phyloP scores from a whole-genome alignment of 306 rosid genomes.

The Styphnolobium japonicum region DNA sequence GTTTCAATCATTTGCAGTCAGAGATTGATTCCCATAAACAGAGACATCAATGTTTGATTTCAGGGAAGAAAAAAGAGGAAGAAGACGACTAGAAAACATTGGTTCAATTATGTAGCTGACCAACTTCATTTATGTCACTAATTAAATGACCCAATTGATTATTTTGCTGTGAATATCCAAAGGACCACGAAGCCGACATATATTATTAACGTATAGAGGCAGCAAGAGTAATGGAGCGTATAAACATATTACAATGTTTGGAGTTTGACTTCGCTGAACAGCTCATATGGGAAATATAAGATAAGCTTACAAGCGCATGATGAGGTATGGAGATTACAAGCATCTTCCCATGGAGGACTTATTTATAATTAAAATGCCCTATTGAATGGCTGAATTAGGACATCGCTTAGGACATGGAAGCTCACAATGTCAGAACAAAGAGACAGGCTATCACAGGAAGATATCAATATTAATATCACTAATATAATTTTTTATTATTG shows the following conservation, averaged over 20 bases:
- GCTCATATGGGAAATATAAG: slow-evolving; percentile 57
- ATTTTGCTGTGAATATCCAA: slow-evolving; percentile 28
- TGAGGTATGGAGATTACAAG: slow-evolving; percentile 60
- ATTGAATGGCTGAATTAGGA: slow-evolving; percentile 62
- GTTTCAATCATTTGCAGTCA: slow-evolving; percentile 46
- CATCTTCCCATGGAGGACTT: slow-evolving; percentile 48
- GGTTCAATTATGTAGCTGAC: slow-evolving; percentile 43
- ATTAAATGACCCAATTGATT: slow-evolving; percentile 28
- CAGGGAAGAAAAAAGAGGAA: not conserved
- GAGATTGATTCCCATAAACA: slow-evolving; percentile 35
- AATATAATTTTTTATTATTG: slow-evolving; percentile 14
- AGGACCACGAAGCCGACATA: slow-evolving; percentile 63
- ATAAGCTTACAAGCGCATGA: slow-evolving; percentile 51
- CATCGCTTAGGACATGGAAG: slow-evolving; percentile 51
- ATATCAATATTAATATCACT: slow-evolving; percentile 27
- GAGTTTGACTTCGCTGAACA: slow-evolving; percentile 69
- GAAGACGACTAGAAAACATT: slow-evolving; percentile 10
- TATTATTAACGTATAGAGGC: slow-evolving; percentile 37
- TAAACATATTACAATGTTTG: slow-evolving; percentile 29
- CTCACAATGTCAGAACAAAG: slow-evolving; percentile 56
- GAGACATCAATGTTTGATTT: slow-evolving; percentile 29
- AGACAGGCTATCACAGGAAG: slow-evolving; percentile 52
- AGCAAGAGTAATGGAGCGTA: slow-evolving; percentile 26
- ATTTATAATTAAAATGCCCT: slow-evolving; percentile 31
- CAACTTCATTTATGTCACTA: slow-evolving; percentile 26